phyloP scores from a whole-genome alignment of 331 rosid species.

The Pyracantha coccinea region DNA sequence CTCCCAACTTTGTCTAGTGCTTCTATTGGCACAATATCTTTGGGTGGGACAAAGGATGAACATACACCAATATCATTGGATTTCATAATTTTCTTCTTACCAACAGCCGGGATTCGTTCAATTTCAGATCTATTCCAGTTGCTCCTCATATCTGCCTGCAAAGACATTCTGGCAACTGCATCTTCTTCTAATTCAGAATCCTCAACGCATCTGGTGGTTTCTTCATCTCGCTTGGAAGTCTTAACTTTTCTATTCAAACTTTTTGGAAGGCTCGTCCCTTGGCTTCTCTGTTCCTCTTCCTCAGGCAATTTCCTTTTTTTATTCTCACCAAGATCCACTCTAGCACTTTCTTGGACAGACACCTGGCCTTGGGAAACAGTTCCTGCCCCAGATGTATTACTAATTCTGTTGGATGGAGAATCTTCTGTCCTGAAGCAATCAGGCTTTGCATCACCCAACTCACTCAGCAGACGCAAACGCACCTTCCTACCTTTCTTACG shows the following conservation, averaged over 20 bases:
- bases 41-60: conserved; percentile 30
- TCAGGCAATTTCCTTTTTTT: conserved; percentile 56
- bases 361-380: conserved; percentile 34
- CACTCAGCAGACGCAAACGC: conserved; percentile 71
- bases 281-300: conserved; percentile 40
- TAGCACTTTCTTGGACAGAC: conserved; percentile 39
- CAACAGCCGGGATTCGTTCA: conserved; percentile 33
- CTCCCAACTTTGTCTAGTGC: conserved; percentile 20
- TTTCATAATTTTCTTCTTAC: conserved; percentile 57
- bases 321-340: conserved; percentile 29
- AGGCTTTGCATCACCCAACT: conserved; percentile 46
- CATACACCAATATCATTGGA: conserved; percentile 30
- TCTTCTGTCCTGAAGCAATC: conserved; percentile 27
- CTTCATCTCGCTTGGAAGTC: conserved; percentile 29
- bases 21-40: conserved; percentile 27
- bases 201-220: conserved; percentile 14
- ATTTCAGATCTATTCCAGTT: conserved; percentile 27
- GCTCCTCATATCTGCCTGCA: conserved; percentile 32
- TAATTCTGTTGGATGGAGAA: conserved; percentile 33
- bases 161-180: conserved; percentile 20
- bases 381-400: conserved; percentile 35
- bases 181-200: conserved; percentile 26
- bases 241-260: conserved; percentile 22
- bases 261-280: conserved; percentile 24
- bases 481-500: conserved; percentile 62